Base-by-base conservation (phyloP, 2,329 filamentous ascomycete genomes). In the Claviceps quebecensis region DNA sequence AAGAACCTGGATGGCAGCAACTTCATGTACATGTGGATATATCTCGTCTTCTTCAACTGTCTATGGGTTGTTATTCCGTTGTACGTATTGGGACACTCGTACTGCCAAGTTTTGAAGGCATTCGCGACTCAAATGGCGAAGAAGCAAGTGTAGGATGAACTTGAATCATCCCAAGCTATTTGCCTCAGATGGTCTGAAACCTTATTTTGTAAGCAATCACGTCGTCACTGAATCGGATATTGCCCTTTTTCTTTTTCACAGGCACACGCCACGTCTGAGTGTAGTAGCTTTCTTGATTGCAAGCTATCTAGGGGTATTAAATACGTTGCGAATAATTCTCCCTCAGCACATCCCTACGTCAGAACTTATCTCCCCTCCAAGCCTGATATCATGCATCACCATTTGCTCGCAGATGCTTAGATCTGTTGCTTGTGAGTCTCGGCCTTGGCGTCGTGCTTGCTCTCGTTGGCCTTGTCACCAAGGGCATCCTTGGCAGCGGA, bases 1-100 rank as follows among this genome's bases (percentile, higher is more conserved):
- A 61, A 73, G 56, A 83, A 81, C 60, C 74, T 85, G 53, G 78
- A 84, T 62, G 72, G 72, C 17, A 80, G 73, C 67, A 84, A 84
- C 65, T 83, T 78, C 58, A 81, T 85, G 78, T 82, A 81, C 59
- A 67, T 75, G 56, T 84, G 80, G 80, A 69, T 84, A 4, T 34
- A 34, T 57, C 67, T 85, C 16, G 70, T 82, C 57, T 84, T 84
- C 65, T 84, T 85, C 70, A 85, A 85, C 9, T 65, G 75, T 73
- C 58, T 84, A 4, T 85, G 81, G 29, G 80, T 85, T 4, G 75
- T 76, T 55, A 72, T 84, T 55, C 81, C 81, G 0, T 52, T 77
- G 9, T 34, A 34, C 9, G 29, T 11, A 4, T 11, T 34, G 29
- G 29, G 29, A 34, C 29, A 34, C 9, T 34, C 29, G 29, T 34